Base-by-base conservation (phyloP, 2,329 filamentous ascomycete genomes). In the Penicillium fuscoglaucum region DNA sequence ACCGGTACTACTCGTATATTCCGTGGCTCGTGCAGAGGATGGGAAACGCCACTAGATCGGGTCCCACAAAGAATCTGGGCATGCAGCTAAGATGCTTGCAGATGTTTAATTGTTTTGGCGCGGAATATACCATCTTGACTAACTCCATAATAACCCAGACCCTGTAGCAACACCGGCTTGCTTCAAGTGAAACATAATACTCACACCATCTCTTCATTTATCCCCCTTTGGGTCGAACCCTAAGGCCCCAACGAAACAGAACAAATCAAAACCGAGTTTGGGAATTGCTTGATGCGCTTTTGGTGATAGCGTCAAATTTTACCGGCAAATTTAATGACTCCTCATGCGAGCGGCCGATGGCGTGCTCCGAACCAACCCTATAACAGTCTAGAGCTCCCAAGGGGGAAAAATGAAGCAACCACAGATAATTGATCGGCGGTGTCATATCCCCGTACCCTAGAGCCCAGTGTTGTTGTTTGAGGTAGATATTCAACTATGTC, bases 341-440 rank as follows among this genome's bases (percentile, higher is more conserved):
- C 43, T 54, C 52, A 55, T 49, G 24, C 26, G 6, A 31, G 26
- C 5, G n/a, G n/a, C 8, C n/a, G 53, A 56, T 52, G 53, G 53
- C 53, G 53, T 56, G 46, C 53, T 56, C 28, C 6, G 6, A n/a
- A 6, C 6, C 24, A 21, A 21, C 26, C 24, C 24, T 54, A 48
- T 39, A 48, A 29, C 4, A 47, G 19, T 9, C 31, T 2, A 21
- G 13, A 21, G 26, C 13, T 12, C 17, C 21, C 24, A 17, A 24
- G n/a, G 9, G 28, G 9, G 8, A 45, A 24, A 26, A 17, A 33
- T 19, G 29, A 35, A 48, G 19, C 3, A 17, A 26, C 26, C 12
- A n/a, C 12, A 31, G 31, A 31, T n/a, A 41, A 8, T 9, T 19
- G 24, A 39, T 54, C 31, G 21, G 31, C 24, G 15, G 19, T 52